phyloP scores from a whole-genome alignment of 495 filamentous ascomycete genomes.

The Platismatia glauca region DNA sequence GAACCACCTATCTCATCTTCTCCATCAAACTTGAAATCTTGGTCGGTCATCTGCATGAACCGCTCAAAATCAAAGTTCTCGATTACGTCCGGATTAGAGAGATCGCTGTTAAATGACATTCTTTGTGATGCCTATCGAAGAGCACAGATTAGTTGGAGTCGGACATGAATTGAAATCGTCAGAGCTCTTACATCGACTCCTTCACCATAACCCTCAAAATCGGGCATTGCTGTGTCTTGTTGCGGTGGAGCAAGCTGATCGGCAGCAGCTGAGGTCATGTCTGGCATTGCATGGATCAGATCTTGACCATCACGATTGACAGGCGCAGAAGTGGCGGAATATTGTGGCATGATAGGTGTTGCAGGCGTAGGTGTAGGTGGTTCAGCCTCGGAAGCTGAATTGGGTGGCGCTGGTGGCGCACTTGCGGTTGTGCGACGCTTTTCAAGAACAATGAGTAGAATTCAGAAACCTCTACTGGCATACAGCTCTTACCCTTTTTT shows the following conservation, averaged over 20 bases:
- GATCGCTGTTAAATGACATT: slow-evolving; percentile 44
- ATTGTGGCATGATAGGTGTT: too few species aligned
- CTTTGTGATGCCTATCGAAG: slow-evolving; percentile 31
- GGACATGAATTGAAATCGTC: slow-evolving; percentile 25
- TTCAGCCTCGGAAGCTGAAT: too few species aligned
- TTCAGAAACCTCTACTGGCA: too few species aligned
- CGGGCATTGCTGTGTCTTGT: slow-evolving; percentile 23
- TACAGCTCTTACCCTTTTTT: slow-evolving; percentile 48
- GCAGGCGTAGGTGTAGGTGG: too few species aligned
- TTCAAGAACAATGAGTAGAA: too few species aligned
- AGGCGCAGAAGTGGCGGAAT: too few species aligned
- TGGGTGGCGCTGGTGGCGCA: too few species aligned
- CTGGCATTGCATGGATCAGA: slow-evolving; percentile 40
- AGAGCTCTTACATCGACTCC: slow-evolving; percentile 27
- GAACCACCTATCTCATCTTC: too few species aligned
- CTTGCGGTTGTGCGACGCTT: too few species aligned
- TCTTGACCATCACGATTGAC: slow-evolving; percentile 33
- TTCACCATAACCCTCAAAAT: slow-evolving; percentile 25
- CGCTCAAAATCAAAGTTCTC: slow-evolving; percentile 94
- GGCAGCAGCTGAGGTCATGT: slow-evolving; percentile 32
- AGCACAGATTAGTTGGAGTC: background rate
- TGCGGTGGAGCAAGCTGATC: slow-evolving; percentile 37
- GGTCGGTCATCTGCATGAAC: slow-evolving; percentile 61
- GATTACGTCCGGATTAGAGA: slow-evolving; percentile 59
- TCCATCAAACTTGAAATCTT: slow-evolving; percentile 40